Conservation (phyloP, 1,139 yeast species). For the Citeromyces hawaiiensis region DNA sequence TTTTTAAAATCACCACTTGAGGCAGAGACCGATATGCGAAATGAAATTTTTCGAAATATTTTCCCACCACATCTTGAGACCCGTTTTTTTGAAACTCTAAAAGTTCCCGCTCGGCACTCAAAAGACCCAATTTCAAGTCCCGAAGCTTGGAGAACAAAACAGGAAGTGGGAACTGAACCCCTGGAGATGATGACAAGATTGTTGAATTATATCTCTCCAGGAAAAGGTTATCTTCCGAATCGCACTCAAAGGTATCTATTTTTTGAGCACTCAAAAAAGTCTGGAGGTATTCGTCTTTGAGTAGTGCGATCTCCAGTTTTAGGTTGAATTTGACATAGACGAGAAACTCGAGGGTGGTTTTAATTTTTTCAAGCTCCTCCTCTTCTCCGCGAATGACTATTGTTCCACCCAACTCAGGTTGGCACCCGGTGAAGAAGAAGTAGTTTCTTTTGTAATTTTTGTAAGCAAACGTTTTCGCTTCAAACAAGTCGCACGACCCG, state of each 20-base stretch:
- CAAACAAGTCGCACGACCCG: conserved; percentile 65
- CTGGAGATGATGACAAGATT: conserved; percentile 33
- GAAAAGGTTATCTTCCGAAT: conserved; percentile 12
- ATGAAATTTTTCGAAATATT: conserved; percentile 2
- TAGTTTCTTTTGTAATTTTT: conserved; percentile 53
- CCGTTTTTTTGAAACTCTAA: conserved; percentile 7
- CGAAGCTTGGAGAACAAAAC: conserved; percentile 25
- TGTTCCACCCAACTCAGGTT: conserved; percentile 67
- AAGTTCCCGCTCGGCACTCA: conserved; percentile 13
- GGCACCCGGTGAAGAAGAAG: conserved; percentile 67
- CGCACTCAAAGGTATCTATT: conserved; percentile 9
- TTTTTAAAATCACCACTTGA: conserved; percentile 7
- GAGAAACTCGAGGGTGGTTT: conserved; percentile 71
- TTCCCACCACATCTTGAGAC: conserved; percentile 1
- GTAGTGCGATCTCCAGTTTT: conserved; percentile 67
- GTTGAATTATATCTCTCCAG: conserved; percentile 23
- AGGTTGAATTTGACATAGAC: conserved; percentile 66
- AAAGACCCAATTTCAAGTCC: conserved; percentile 20
- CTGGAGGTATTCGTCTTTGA: conserved; percentile 59
- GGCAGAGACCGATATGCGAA: background rate
- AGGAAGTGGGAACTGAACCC: conserved; percentile 31
- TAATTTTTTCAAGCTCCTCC: conserved; percentile 47
- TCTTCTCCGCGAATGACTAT: conserved; percentile 69
- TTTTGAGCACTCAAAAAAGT: conserved; percentile 19
- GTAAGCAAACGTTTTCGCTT: conserved; percentile 51